Percentiles rank a stretch among this genome's conserved stretches.
Conservation (phyloP, 2,329 filamentous ascomycete genomes). For the Drechslerella coelobrocha region DNA sequence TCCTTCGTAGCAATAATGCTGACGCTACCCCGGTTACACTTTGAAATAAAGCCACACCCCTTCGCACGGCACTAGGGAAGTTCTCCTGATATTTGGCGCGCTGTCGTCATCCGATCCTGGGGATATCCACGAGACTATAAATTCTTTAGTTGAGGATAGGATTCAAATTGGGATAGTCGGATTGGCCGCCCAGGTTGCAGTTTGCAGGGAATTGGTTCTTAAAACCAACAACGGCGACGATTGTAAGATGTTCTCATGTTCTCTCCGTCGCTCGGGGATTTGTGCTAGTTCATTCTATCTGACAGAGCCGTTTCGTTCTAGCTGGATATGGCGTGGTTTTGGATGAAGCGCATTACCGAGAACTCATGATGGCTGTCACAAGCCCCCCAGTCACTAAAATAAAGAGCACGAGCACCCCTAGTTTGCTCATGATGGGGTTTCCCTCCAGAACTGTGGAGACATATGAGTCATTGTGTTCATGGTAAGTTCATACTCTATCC, state of each 20-base stretch:
- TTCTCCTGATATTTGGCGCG: constrained; percentile 89
- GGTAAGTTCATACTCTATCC: constrained; percentile 57
- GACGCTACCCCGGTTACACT: neutral
- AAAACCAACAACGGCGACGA: constrained; percentile 83
- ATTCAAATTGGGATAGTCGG: constrained; percentile 90
- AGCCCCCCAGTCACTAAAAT: constrained; percentile 84
- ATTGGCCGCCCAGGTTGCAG: constrained; percentile 86
- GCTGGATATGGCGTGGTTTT: constrained; percentile 79
- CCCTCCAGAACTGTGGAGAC: constrained; percentile 81
- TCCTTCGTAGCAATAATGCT: neutral
- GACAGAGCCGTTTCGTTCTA: neutral
- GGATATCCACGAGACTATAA: constrained; percentile 91
- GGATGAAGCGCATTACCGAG: constrained; percentile 84
- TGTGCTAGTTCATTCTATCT: neutral
- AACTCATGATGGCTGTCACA: constrained; percentile 85
- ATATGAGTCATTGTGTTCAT: constrained; percentile 80
- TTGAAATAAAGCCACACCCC: constrained; percentile 74
- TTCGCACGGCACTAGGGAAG: constrained; percentile 88
- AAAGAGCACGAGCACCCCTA: constrained; percentile 66
- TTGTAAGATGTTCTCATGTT: constrained; percentile 55
- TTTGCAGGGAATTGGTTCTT: constrained; percentile 87
- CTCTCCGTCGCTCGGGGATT: too few relatives aligned
- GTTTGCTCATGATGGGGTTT: constrained; percentile 96
- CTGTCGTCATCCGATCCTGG: constrained; percentile 89
- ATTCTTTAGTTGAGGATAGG: constrained; percentile 76